Conservation (phyloP, 2,329 filamentous ascomycete species). For the Penicillium italicum region DNA sequence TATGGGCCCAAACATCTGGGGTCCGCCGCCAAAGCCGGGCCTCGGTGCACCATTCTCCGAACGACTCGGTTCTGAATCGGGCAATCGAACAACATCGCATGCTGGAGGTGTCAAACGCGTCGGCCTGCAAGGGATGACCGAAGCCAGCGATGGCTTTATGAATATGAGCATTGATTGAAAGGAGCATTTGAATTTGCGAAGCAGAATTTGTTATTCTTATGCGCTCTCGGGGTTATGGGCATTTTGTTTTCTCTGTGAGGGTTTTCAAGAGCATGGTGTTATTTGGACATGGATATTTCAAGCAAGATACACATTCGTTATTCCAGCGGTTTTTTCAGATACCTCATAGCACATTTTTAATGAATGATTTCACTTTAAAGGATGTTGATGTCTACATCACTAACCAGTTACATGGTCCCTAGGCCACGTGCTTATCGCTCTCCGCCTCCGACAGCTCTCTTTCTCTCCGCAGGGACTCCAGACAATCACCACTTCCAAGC, state of each 20-base stretch:
- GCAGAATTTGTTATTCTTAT: not conserved
- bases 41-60: conserved; percentile 49
- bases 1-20: conserved; percentile 58
- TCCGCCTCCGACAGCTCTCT: conserved; percentile 19
- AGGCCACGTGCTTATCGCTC: conserved; percentile 22
- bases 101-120: conserved; percentile 54
- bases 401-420: not conserved
- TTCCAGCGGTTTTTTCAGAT: conserved; percentile 14
- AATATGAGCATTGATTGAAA: conserved; percentile 88
- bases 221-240: not conserved
- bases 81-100: conserved; percentile 50
- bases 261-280: not conserved
- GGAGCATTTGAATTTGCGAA: not conserved
- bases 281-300: not conserved
- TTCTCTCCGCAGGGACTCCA: conserved; percentile 17
- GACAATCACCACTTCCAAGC: not conserved
- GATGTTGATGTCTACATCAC: not conserved
- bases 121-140: conserved; percentile 87
- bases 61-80: conserved; percentile 49
- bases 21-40: conserved; percentile 63
- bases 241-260: not conserved
- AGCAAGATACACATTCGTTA: conserved; percentile 9
- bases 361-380: not conserved
- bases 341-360: not conserved
- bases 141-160: conserved; percentile 93